phyloP scores from a whole-genome alignment of 345 rosid species.

The Viola odorata region DNA sequence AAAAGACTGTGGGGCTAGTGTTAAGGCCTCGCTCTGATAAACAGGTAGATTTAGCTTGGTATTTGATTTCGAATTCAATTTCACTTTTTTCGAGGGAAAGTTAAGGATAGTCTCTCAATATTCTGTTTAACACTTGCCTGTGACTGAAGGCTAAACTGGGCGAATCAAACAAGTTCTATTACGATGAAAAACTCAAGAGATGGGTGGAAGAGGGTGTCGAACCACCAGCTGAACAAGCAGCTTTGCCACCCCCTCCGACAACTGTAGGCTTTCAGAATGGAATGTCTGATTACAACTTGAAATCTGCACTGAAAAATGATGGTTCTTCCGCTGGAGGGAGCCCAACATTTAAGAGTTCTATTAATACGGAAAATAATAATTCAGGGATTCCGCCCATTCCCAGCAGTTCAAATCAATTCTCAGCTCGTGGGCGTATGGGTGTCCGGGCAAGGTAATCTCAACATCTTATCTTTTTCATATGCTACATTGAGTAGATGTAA shows the following conservation, averaged over 20 bases:
- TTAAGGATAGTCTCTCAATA: slow-evolving; percentile 3
- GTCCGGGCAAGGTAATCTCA: slow-evolving; percentile 71
- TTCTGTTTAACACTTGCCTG: slow-evolving; percentile 7
- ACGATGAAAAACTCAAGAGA: slow-evolving; percentile 89
- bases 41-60: slow-evolving; percentile 44
- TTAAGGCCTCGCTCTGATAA: slow-evolving; percentile 63
- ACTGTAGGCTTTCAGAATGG: slow-evolving; percentile 62
- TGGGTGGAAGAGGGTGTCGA: slow-evolving; percentile 98
- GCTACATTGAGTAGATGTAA: neutral
- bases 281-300: slow-evolving; percentile 53
- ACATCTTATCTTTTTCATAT: neutral
- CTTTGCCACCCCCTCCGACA: slow-evolving; percentile 85
- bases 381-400: slow-evolving; percentile 85
- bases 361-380: slow-evolving; percentile 44
- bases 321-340: slow-evolving; percentile 47
- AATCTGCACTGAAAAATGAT: slow-evolving; percentile 47
- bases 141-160: slow-evolving; percentile 86
- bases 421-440: slow-evolving; percentile 85
- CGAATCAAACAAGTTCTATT: slow-evolving; percentile 76
- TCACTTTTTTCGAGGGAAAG: slow-evolving; percentile 2
- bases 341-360: slow-evolving; percentile 40
- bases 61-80: slow-evolving; percentile 6
- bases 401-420: slow-evolving; percentile 68
- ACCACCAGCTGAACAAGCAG: slow-evolving; percentile 76
- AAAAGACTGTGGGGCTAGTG: slow-evolving; percentile 80